These are phyloP conservation scores for Paraconiothyrium sp. DNA, from an alignment of 2,329 filamentous ascomycete species.

Conservation along the genomic window DNA sequence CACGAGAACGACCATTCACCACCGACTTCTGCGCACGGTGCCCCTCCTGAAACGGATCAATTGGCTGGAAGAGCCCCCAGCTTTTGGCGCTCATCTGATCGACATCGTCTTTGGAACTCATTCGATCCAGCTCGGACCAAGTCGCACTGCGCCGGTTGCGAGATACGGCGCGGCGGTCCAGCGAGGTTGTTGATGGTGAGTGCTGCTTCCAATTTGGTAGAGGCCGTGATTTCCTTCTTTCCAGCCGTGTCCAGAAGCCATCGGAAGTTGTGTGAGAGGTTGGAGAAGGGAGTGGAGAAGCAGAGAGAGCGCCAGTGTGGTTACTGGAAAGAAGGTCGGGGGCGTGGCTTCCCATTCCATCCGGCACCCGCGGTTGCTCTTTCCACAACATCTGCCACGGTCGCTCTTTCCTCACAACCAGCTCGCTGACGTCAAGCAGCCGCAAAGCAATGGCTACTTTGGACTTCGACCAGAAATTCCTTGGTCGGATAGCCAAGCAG, in stretches of 20 bases:
- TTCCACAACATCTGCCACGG: conserved; percentile 15
- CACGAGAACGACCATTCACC: conserved; percentile 48
- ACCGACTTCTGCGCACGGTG: conserved; percentile 36
- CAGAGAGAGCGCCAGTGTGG: neutral
- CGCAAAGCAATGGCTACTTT: conserved; percentile 82
- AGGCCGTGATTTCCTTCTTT: neutral
- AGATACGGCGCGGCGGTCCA: conserved; percentile 47
- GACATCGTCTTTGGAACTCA: conserved; percentile 30
- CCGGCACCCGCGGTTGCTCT: conserved; percentile 10
- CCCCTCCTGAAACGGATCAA: conserved; percentile 40
- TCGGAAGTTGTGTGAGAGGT: neutral
- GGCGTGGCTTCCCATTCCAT: conserved; percentile 6
- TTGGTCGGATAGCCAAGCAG: conserved; percentile 85
- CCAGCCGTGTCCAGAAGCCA: conserved; percentile 6
- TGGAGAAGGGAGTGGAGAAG: neutral
- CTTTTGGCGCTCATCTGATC: conserved; percentile 41
- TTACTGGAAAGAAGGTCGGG: neutral
- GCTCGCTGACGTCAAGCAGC: conserved; percentile 24
- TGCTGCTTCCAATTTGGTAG: conserved; percentile 18
- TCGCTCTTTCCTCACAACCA: conserved; percentile 9
- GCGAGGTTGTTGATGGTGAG: conserved; percentile 44
- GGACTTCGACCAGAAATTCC: conserved; percentile 96
- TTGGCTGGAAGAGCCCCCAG: conserved; percentile 41
- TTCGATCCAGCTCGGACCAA: conserved; percentile 42
- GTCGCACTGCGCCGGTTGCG: conserved; percentile 43